Evolutionary conservation across 2,329 filamentous ascomycete species (phyloP), one percentile per base, ranked within the genome.

Genomic region (Keithomyces neogunnii): DNA sequence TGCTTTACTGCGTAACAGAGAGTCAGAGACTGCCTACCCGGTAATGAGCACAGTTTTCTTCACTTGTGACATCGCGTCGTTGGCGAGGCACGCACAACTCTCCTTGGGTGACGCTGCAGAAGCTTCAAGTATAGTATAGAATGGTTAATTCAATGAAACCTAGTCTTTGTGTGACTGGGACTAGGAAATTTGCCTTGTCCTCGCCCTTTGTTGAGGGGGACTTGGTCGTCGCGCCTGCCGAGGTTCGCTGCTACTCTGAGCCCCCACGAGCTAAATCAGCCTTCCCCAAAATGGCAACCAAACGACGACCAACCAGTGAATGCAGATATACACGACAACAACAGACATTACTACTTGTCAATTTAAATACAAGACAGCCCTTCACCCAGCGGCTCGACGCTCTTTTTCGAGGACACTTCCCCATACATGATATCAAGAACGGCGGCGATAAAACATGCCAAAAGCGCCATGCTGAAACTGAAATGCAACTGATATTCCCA

Each of bases 1-100:
- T 19, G 19, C 19, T 19, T 19, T 19, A 19, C 19, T 19, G 19
- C 19, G 19, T 19, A 19, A 19, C 19, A 19, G 19, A 19, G 19
- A 19, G 19, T 19, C 19, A 19, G 19, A 39, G 32, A 28, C 19
- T 28, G 53, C 66, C 26, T 62, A 77, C 74, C 75, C 75, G 30
- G 75, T 78, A 53, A 78, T 74, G 32, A 78, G 67, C 11, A 76
- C 74, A 55, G 70, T 77, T 52, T 70, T 69, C 33, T 50, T 48
- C 28, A 51, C 43, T 46, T 51, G 35, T 5, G 56, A 48, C 64
- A 64, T 62, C 2, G 50, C 52, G 30, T 13, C 30, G 26, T 42
- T 7, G 26, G n/a, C 39, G 6, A 7, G 19, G 19, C 19, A 19
- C 19, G 19, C 19, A 19, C 19, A 44, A 38, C 36, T 5, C 3